Percentiles rank a stretch among this genome's conserved stretches.
These are phyloP conservation scores for Leptomonas pyrrhocoris DNA, from an alignment of 208 protist species.

Conservation along the genomic window DNA sequence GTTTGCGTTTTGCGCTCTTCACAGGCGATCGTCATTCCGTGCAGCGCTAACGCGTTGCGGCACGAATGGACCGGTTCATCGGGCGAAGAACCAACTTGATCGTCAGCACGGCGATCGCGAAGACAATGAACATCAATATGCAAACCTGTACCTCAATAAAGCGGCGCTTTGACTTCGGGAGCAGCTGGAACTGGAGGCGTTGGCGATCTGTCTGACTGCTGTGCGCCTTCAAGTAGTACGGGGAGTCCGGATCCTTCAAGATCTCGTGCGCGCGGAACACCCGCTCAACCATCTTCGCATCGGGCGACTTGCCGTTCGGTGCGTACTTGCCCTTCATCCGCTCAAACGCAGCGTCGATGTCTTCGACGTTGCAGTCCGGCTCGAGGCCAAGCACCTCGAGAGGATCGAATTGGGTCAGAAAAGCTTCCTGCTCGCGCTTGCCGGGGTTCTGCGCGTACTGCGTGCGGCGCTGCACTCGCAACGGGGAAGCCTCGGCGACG, in stretches of 20 bases:
- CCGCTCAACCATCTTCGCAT: slow-evolving; percentile 80
- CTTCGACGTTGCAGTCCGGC: slow-evolving; percentile 70
- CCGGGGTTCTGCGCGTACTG: slow-evolving; percentile 82
- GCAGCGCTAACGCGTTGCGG: slow-evolving; percentile 54
- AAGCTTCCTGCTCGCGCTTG: slow-evolving; percentile 85
- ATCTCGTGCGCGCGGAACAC: slow-evolving; percentile 83
- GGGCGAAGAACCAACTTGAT: slow-evolving; percentile 68
- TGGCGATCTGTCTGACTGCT: slow-evolving; percentile 72
- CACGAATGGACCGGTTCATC: slow-evolving; percentile 65
- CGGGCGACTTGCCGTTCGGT: slow-evolving; percentile 59
- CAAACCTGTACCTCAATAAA: slow-evolving; percentile 73
- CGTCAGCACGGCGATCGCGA: slow-evolving; percentile 49
- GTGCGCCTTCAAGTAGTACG: slow-evolving; percentile 83
- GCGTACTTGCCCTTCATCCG: slow-evolving; percentile 63
- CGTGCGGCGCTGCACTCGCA: slow-evolving; percentile 48
- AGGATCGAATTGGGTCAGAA: slow-evolving; percentile 83
- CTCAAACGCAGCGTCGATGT: slow-evolving; percentile 76
- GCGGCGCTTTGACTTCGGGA: slow-evolving; percentile 71
- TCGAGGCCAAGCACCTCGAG: slow-evolving; percentile 75
- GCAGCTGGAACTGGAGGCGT: slow-evolving; percentile 81
- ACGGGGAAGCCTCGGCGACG: neutral
- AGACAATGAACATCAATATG: slow-evolving; percentile 49
- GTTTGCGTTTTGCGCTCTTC: too few species aligned
- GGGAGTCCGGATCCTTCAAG: slow-evolving; percentile 79
- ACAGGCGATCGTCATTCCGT: too few species aligned